Percentiles rank a stretch among this genome's conserved stretches.
Evolutionary conservation across 768 basidiomycete species (phyloP).

Genomic region (Russula dissimulans): DNA sequence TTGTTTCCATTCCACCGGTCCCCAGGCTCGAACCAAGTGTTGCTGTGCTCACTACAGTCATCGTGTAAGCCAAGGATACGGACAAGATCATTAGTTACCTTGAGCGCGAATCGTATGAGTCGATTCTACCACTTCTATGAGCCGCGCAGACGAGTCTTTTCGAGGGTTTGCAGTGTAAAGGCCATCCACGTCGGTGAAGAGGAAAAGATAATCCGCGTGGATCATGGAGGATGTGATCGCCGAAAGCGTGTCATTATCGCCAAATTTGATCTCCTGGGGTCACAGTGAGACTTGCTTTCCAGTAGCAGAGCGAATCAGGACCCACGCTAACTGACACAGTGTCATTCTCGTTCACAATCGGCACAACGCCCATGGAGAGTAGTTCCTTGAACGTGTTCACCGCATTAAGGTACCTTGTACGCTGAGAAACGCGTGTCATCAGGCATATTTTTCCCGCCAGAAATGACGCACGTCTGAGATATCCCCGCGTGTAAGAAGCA

Average conservation of each 20-base stretch:
- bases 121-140: conserved; percentile 76
- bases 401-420: conserved; percentile 92
- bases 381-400: conserved; percentile 92
- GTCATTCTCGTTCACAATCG: conserved; percentile 99
- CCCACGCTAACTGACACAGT: conserved; percentile 94
- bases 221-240: conserved; percentile 98
- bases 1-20: conserved; percentile 99
- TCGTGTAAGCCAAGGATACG: neutral
- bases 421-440: conserved; percentile 34
- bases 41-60: conserved; percentile 68
- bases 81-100: conserved; percentile 39
- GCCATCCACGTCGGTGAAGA: conserved; percentile 94
- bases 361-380: conserved; percentile 87
- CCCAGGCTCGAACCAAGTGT: conserved; percentile 91
- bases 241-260: conserved; percentile 96
- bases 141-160: conserved; percentile 73
- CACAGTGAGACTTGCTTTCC: neutral
- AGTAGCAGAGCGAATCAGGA: conserved; percentile 14
- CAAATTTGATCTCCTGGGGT: conserved; percentile 95
- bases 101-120: conserved; percentile 70
- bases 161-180: conserved; percentile 93
- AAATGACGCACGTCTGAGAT: conserved; percentile 76
- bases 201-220: conserved; percentile 93
- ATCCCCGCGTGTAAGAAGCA: conserved; percentile 88
- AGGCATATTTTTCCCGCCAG: neutral